phyloP scores from a whole-genome alignment of 345 rosid species.

The Erodium maritimum region DNA sequence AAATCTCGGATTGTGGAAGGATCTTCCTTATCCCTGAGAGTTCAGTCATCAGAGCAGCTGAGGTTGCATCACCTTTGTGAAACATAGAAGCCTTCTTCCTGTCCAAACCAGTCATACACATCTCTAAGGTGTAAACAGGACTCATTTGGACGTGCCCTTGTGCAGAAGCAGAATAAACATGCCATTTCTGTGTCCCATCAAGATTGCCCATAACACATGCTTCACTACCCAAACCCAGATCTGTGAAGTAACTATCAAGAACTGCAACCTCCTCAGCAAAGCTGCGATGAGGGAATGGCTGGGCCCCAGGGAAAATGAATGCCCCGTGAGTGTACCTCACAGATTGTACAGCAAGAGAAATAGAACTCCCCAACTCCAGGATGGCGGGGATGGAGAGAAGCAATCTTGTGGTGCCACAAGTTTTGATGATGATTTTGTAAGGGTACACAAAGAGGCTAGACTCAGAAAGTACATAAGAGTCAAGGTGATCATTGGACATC shows the following conservation, averaged over 20 bases:
- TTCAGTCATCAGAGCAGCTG: conserved; percentile 50
- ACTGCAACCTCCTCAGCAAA: conserved; percentile 83
- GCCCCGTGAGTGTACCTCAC: conserved; percentile 86
- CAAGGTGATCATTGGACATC: conserved; percentile 58
- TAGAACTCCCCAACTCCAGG: conserved; percentile 54
- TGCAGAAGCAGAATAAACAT: conserved; percentile 74
- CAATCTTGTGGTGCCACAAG: conserved; percentile 92
- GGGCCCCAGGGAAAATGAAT: conserved; percentile 77
- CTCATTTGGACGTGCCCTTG: conserved; percentile 5
- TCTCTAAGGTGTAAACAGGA: conserved; percentile 57
- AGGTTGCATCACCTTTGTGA: conserved; percentile 36
- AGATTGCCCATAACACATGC: conserved; percentile 67
- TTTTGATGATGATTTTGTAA: conserved; percentile 82
- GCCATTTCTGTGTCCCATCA: conserved; percentile 64
- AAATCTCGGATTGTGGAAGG: conserved; percentile 65
- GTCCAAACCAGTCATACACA: conserved; percentile 95
- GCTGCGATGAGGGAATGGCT: conserved; percentile 72
- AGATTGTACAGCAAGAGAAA: conserved; percentile 47
- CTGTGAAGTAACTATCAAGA: conserved; percentile 50
- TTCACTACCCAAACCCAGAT: conserved; percentile 44
- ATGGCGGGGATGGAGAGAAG: conserved; percentile 91
- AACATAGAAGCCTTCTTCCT: conserved; percentile 58
- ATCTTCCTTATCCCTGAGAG: conserved; percentile 83
- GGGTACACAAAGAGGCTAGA: conserved; percentile 93
- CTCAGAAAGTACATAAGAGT: conserved; percentile 95